Evolutionary conservation across 371 early-diverging fungal species (phyloP).

Genomic region (Mucor circinelloides): DNA sequence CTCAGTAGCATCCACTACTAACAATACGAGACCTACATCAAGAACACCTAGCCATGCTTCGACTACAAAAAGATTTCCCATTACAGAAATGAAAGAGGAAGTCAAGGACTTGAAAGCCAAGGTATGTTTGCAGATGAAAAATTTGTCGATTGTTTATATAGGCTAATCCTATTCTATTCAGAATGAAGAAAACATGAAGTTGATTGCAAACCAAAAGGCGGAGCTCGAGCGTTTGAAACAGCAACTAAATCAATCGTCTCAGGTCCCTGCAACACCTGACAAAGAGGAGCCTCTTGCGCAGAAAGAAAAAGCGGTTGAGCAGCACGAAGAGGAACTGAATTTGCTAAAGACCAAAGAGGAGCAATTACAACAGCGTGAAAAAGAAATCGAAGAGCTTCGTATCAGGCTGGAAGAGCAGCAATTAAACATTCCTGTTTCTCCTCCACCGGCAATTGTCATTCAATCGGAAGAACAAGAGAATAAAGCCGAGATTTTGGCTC

Average conservation of each 20-base stretch:
- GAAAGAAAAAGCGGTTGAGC: neutral
- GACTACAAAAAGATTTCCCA: slow-evolving; percentile 15
- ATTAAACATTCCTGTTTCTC: slow-evolving; percentile 1
- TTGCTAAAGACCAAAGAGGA: slow-evolving; percentile 25
- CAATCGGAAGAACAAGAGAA: slow-evolving; percentile 16
- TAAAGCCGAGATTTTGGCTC: slow-evolving; percentile 24
- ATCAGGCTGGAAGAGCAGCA: slow-evolving; percentile 22
- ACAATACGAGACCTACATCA: neutral
- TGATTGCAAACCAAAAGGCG: slow-evolving; percentile 49
- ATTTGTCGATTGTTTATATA: neutral
- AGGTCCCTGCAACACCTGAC: slow-evolving; percentile 2
- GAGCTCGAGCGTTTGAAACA: slow-evolving; percentile 33
- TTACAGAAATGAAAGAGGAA: slow-evolving; percentile 34
- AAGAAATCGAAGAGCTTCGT: slow-evolving; percentile 31
- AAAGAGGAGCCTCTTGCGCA: slow-evolving; percentile 5
- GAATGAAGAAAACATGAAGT: slow-evolving; percentile 46
- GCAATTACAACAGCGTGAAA: slow-evolving; percentile 30
- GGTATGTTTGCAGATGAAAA: slow-evolving; percentile 11
- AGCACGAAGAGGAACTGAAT: slow-evolving; percentile 1
- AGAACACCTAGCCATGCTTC: slow-evolving; percentile 5
- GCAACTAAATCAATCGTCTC: slow-evolving; percentile 23
- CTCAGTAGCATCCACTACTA: neutral
- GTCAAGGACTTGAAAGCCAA: slow-evolving; percentile 31
- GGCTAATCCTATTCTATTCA: slow-evolving; percentile 2
- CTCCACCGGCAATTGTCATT: slow-evolving; percentile 19